Evolutionary conservation across 495 filamentous ascomycete genomes (phyloP), one percentile per base, ranked within the genome.

Genomic region (Penicillium maclennaniae): DNA sequence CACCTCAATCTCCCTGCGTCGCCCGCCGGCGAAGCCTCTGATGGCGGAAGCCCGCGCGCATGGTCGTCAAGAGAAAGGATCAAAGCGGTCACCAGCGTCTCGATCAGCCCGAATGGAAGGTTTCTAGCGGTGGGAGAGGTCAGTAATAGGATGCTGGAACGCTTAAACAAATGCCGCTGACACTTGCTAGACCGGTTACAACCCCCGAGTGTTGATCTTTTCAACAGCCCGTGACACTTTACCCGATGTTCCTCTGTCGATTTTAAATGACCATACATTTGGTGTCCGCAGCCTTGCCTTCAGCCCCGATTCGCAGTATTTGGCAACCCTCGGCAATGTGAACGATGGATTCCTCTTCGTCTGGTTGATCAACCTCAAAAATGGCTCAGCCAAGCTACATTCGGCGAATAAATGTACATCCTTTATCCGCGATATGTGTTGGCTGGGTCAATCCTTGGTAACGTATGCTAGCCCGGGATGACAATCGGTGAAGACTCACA

Each of bases 331-430:
- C 25, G 93, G 93, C 23, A 83, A 86, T 17, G 78, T 86, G 31
- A 93, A 96, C 69, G 93, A 98, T 68, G 93, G 93, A 8, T 97
- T 96, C 65, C 79, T 98, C 23, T 92, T 93, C 57, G 78, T 97
- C 39, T 98, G 93, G 91, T 79, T 81, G 38, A 82, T 97, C 54
- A 89, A 92, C 55, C 66, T 85, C 21, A 86, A 85, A 43, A 93
- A 81, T n/a, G 93, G 92, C 7, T 78, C 84, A n/a, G 87, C 89
- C 19, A 89, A 78, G 62, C 73, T 98, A 38, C 89, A 95, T 67
- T 90, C 91, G 28, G 92, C 89, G 62, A 97, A 96, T 65, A 92
- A 93, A 67, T 97, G 93, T 71, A 97, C 91, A 23, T 86, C 87
- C 16, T 83, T 81, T 41, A 76, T 96, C 59, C 86, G 84, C 37